These are phyloP conservation scores for Collariella sp. DNA, from an alignment of 495 filamentous ascomycete genomes.

Conservation along the genomic window DNA sequence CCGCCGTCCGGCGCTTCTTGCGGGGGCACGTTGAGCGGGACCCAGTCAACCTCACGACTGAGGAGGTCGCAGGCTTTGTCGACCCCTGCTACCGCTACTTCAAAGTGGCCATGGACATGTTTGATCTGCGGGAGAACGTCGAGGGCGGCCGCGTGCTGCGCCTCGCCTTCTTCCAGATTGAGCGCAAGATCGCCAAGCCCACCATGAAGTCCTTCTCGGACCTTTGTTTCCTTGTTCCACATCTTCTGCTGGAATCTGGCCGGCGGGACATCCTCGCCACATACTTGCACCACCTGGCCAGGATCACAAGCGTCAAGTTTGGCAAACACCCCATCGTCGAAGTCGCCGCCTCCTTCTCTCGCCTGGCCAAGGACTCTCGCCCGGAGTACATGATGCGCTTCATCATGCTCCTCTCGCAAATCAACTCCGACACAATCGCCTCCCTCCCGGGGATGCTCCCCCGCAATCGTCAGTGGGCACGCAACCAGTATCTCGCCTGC, in stretches of 20 bases:
- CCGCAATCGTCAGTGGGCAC: slow-evolving; percentile 20
- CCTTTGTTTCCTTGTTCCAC: slow-evolving; percentile 24
- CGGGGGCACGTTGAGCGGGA: slow-evolving; percentile 19
- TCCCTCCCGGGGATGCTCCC: slow-evolving; percentile 9
- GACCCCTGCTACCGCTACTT: slow-evolving; percentile 28
- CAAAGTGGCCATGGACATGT: slow-evolving; percentile 25
- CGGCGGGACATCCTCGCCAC: slow-evolving; percentile 18
- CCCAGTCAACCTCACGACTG: slow-evolving; percentile 9
- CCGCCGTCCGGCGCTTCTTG: slow-evolving; percentile 21
- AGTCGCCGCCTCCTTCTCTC: slow-evolving; percentile 16
- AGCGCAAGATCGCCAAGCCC: slow-evolving; percentile 17
- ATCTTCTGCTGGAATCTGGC: slow-evolving; percentile 19
- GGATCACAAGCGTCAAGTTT: slow-evolving; percentile 15
- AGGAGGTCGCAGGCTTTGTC: slow-evolving; percentile 18
- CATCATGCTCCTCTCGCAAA: slow-evolving; percentile 19
- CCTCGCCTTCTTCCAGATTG: slow-evolving; percentile 25
- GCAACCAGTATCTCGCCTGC: slow-evolving; percentile 22
- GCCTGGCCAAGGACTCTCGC: slow-evolving; percentile 9
- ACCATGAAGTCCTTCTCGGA: slow-evolving; percentile 25
- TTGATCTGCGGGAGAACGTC: slow-evolving; percentile 19
- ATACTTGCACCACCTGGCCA: slow-evolving; percentile 20
- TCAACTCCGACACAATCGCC: slow-evolving; percentile 22
- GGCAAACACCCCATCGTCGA: slow-evolving; percentile 21
- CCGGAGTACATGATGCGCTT: slow-evolving; percentile 23
- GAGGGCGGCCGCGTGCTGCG: slow-evolving; percentile 23